A percentile compares a stretch with the other conserved stretches of the same genome.
These are phyloP conservation scores for Acrodontium crateriforme DNA, from an alignment of 2,329 filamentous ascomycete genomes.

Conservation along the genomic window DNA sequence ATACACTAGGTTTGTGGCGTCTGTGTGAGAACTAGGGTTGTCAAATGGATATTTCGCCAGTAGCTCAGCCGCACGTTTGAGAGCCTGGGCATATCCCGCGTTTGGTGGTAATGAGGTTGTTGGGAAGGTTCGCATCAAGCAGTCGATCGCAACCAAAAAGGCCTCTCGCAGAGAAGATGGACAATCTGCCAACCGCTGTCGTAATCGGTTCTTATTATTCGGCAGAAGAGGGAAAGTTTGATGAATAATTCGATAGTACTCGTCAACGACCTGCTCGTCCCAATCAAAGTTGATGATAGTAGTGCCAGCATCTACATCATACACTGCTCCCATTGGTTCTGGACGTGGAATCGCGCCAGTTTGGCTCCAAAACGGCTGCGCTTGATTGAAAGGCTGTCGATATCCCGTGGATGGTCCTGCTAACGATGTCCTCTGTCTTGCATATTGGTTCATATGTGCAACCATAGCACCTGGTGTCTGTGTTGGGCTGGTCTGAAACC, in stretches of 20 bases:
- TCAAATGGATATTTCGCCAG: constrained; percentile 33
- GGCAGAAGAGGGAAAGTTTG: constrained; percentile 54
- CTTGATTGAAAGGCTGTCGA: constrained; percentile 10
- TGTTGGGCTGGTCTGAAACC: constrained; percentile 7
- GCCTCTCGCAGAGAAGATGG: constrained; percentile 45
- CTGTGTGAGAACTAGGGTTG: constrained; percentile 25
- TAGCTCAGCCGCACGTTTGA: constrained; percentile 30
- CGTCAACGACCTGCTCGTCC: constrained; percentile 32
- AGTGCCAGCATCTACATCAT: constrained; percentile 11
- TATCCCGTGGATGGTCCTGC: not conserved
- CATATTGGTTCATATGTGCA: no score
- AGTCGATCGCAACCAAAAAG: constrained; percentile 49
- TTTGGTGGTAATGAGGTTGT: constrained; percentile 24
- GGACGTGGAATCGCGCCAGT: constrained; percentile 14
- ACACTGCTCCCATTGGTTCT: constrained; percentile 16
- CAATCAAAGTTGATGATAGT: constrained; percentile 26
- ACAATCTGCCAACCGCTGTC: constrained; percentile 42
- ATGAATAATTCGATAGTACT: constrained; percentile 51
- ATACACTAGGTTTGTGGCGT: constrained; percentile 38
- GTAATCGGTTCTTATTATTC: constrained; percentile 41
- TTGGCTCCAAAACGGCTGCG: constrained; percentile 21
- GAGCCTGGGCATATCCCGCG: constrained; percentile 21
- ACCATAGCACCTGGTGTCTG: not conserved
- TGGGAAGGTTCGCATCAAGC: constrained; percentile 43
- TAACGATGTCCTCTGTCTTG: no score